A percentile compares a stretch with the other conserved stretches of the same genome.
Evolutionary conservation across 352 stramenopile genomes (phyloP).

Genomic region (Phytophthora sansomeana): DNA sequence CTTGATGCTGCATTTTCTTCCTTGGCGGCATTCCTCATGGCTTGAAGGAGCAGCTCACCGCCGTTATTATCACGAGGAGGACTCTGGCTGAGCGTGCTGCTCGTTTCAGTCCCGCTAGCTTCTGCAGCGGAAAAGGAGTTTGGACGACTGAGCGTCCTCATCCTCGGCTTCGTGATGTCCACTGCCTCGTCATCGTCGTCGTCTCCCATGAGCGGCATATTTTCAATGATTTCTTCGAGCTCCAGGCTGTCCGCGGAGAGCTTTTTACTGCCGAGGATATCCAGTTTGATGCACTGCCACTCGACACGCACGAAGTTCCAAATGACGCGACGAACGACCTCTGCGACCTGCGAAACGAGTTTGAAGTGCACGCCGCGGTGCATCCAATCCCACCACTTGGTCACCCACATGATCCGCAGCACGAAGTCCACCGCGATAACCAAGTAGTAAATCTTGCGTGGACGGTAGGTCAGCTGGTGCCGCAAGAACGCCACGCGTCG

Average conservation of each 20-base stretch:
- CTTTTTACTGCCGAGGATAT: constrained; percentile 69
- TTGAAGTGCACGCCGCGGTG: constrained; percentile 84
- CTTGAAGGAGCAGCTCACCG: constrained; percentile 21
- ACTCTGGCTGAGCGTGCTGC: constrained; percentile 32
- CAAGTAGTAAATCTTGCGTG: constrained; percentile 88
- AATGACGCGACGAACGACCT: constrained; percentile 92
- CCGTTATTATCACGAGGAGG: constrained; percentile 11
- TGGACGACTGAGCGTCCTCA: constrained; percentile 28
- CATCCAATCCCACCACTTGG: constrained; percentile 87
- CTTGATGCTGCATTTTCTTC: neutral
- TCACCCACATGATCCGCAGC: constrained; percentile 96
- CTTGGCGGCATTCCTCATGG: constrained; percentile 10
- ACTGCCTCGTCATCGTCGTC: constrained; percentile 40
- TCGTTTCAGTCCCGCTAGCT: constrained; percentile 28
- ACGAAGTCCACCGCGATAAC: constrained; percentile 94
- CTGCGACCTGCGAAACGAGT: constrained; percentile 88
- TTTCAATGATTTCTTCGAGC: constrained; percentile 57
- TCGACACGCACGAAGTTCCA: constrained; percentile 96
- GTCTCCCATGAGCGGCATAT: constrained; percentile 57
- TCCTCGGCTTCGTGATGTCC: constrained; percentile 18
- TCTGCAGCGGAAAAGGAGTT: constrained; percentile 27
- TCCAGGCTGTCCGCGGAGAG: constrained; percentile 55
- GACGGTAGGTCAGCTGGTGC: constrained; percentile 72
- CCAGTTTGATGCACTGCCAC: constrained; percentile 90
- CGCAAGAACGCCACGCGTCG: constrained; percentile 56